Percentiles rank a stretch among this genome's conserved stretches.
Evolutionary conservation across 345 rosid genomes (phyloP).

Genomic region (Eucalyptus guilfoylei): DNA sequence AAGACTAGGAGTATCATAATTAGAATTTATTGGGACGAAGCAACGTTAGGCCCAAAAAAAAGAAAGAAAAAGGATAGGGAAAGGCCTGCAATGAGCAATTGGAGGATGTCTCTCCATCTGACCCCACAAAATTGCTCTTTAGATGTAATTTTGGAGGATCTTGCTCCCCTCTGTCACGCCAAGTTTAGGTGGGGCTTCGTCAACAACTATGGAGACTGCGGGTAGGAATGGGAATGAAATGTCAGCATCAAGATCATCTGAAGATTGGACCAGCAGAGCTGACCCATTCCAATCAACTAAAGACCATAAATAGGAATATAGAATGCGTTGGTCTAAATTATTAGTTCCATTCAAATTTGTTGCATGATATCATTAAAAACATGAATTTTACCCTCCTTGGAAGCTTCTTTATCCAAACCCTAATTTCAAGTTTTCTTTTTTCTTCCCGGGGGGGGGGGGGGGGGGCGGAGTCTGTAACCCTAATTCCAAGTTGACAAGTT

Average conservation of each 20-base stretch:
- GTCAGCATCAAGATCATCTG: neutral
- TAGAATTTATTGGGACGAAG: neutral
- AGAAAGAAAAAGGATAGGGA: neutral
- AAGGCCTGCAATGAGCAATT: neutral
- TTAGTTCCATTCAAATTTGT: neutral
- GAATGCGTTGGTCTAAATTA: neutral
- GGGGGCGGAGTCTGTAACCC: neutral
- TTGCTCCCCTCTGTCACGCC: neutral
- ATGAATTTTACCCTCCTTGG: neutral
- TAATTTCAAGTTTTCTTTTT: neutral
- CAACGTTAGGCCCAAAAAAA: neutral
- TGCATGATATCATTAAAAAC: neutral
- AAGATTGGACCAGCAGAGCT: neutral
- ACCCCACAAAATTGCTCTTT: neutral
- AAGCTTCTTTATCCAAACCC: neutral
- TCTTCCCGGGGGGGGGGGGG: rapidly evolving
- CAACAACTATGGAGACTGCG: neutral
- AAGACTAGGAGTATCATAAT: neutral
- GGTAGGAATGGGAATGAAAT: neutral
- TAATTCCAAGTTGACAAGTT: neutral
- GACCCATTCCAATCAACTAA: neutral
- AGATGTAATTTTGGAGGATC: neutral
- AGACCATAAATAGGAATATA: neutral
- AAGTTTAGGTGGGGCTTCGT: neutral
- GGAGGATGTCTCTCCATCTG: neutral